phyloP scores from a whole-genome alignment of 345 rosid species.

The Hibiscus tridactylites region DNA sequence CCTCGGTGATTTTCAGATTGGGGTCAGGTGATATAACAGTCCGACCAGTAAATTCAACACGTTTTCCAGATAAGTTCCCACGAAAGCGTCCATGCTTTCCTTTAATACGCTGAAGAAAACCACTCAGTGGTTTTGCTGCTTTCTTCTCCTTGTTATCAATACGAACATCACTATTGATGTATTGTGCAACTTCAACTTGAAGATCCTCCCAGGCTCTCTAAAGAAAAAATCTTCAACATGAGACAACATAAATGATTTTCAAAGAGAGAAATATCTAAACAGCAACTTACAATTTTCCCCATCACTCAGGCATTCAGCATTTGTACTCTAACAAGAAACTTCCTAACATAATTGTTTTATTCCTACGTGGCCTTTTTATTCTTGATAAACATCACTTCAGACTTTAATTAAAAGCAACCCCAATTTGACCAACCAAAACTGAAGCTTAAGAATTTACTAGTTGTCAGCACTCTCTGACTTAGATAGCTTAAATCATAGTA shows the following conservation, averaged over 20 bases:
- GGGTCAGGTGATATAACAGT: constrained; percentile 99
- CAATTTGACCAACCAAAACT: neutral
- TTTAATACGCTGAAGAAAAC: constrained; percentile 88
- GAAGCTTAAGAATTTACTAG: neutral
- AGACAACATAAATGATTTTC: neutral
- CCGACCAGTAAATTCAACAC: constrained; percentile 92
- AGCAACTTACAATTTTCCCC: neutral
- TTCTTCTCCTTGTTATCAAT: constrained; percentile 35
- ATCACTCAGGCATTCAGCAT: neutral
- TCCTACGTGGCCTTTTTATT: neutral
- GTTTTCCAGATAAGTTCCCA: constrained; percentile 89
- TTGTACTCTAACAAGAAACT: neutral
- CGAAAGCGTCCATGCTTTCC: constrained; percentile 95
- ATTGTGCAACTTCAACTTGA: constrained; percentile 77
- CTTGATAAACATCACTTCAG: neutral
- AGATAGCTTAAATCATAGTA: neutral
- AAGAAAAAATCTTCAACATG: constrained; percentile 18
- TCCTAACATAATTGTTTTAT: neutral
- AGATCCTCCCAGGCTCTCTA: constrained; percentile 70
- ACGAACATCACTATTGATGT: constrained; percentile 79
- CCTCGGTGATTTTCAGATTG: constrained; percentile 92
- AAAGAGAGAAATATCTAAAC: neutral
- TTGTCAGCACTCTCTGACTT: neutral
- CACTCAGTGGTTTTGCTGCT: constrained; percentile 47
- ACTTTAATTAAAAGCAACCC: neutral